These are phyloP conservation scores for Cercospora sesami DNA, from an alignment of 2,329 filamentous ascomycete species.

Conservation along the genomic window DNA sequence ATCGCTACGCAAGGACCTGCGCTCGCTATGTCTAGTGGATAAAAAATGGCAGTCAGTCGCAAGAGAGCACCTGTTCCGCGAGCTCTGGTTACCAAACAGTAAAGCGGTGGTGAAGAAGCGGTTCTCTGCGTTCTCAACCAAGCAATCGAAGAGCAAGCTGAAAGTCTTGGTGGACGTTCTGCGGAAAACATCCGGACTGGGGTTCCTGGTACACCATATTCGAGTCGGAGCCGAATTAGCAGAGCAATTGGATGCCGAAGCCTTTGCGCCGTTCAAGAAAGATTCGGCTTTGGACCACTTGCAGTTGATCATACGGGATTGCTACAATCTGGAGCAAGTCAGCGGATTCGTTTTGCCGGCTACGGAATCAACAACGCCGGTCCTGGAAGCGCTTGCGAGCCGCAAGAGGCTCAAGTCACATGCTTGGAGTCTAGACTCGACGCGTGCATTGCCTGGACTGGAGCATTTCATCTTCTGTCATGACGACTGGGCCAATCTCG, in stretches of 20 bases:
- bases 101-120: constrained; percentile 49
- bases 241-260: constrained; percentile 38
- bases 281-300: constrained; percentile 55
- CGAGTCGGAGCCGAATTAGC: constrained; percentile 53
- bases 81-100: constrained; percentile 34
- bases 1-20: constrained; percentile 57
- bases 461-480: constrained; percentile 58
- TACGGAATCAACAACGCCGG: constrained; percentile 18
- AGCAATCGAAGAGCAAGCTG: constrained; percentile 49
- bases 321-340: constrained; percentile 58
- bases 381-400: constrained; percentile 55
- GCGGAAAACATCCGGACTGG: constrained; percentile 52
- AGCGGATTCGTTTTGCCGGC: constrained; percentile 53
- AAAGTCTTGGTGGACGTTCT: constrained; percentile 57
- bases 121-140: constrained; percentile 20
- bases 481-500: constrained; percentile 52
- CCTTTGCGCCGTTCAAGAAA: constrained; percentile 36
- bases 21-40: constrained; percentile 55
- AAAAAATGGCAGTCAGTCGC: constrained; percentile 58
- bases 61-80: constrained; percentile 51
- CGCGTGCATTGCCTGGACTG: constrained; percentile 42
- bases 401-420: constrained; percentile 56
- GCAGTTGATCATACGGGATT: constrained; percentile 59
- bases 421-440: constrained; percentile 52
- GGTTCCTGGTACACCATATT: constrained; percentile 55